A percentile compares a stretch with the other conserved stretches of the same genome.
These are phyloP conservation scores for Nakazawaea anatomiae DNA, from an alignment of 805 yeast species.

Conservation along the genomic window DNA sequence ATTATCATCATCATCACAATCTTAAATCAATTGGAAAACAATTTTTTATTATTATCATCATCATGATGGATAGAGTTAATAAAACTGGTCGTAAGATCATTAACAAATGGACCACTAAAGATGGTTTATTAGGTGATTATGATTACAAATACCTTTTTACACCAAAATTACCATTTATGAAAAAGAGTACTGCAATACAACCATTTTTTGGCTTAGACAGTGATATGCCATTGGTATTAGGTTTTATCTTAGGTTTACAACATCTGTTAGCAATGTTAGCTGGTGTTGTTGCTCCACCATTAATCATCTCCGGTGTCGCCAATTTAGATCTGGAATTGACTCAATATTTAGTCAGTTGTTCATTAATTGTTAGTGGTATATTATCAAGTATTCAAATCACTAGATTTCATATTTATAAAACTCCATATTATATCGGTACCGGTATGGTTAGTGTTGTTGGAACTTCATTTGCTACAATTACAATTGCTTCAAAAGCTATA, in stretches of 20 bases:
- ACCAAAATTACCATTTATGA: constrained; percentile 70
- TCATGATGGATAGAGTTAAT: neutral
- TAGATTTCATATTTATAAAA: constrained; percentile 66
- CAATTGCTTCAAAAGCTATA: constrained; percentile 69
- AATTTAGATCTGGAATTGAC: constrained; percentile 42
- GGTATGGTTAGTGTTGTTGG: constrained; percentile 90
- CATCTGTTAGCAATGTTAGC: constrained; percentile 90
- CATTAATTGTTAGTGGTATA: constrained; percentile 65
- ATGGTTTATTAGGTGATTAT: constrained; percentile 83
- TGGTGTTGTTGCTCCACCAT: constrained; percentile 81
- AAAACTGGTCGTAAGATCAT: constrained; percentile 16
- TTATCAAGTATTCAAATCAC: constrained; percentile 74
- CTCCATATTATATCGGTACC: constrained; percentile 78
- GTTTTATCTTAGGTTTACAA: constrained; percentile 76
- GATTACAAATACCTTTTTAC: constrained; percentile 76
- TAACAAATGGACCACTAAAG: constrained; percentile 60
- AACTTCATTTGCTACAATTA: constrained; percentile 82
- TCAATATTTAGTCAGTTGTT: constrained; percentile 66
- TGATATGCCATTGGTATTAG: constrained; percentile 77
- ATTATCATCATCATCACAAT: too few species aligned
- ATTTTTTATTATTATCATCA: neutral
- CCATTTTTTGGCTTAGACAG: constrained; percentile 81
- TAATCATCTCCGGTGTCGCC: constrained; percentile 62
- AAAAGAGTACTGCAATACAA: constrained; percentile 42
- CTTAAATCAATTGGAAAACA: too few species aligned